Conservation (phyloP, 2,329 filamentous ascomycete species). For the Plenodomus biglobosus region DNA sequence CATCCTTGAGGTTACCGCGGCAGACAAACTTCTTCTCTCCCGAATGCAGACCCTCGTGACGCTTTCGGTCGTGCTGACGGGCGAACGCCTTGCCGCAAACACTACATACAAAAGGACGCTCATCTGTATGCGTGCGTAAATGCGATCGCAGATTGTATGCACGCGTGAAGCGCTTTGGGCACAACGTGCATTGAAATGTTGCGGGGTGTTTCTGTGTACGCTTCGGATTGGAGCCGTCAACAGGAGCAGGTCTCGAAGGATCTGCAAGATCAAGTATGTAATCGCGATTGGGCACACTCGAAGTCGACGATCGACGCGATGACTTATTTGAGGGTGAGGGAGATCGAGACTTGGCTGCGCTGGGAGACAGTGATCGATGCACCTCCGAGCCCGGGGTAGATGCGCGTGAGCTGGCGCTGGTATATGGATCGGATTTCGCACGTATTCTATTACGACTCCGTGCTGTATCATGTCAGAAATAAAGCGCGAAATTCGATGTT, state of each 20-base stretch:
- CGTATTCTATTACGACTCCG: slow-evolving; percentile 58
- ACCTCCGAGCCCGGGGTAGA: slow-evolving; percentile 45
- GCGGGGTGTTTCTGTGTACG: slow-evolving; percentile 97
- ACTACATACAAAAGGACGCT: slow-evolving; percentile 94
- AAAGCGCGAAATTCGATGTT: neutral
- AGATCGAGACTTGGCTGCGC: slow-evolving; percentile 49
- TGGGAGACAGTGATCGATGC: slow-evolving; percentile 48
- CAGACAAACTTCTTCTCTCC: slow-evolving; percentile 99
- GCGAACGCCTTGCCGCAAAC: slow-evolving; percentile 98
- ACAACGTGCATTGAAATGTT: slow-evolving; percentile 91
- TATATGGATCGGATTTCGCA: slow-evolving; percentile 63
- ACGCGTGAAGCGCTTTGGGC: slow-evolving; percentile 92
- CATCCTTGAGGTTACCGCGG: slow-evolving; percentile 81
- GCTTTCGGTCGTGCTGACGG: slow-evolving; percentile 93
- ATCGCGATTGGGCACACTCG: slow-evolving; percentile 60
- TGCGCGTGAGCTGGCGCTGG: slow-evolving; percentile 51
- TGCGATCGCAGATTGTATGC: slow-evolving; percentile 97
- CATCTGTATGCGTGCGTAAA: slow-evolving; percentile 92
- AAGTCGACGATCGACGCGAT: slow-evolving; percentile 54
- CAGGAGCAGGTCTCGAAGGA: slow-evolving; percentile 70
- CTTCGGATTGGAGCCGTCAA: slow-evolving; percentile 58
- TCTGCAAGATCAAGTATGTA: slow-evolving; percentile 91
- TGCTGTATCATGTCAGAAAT: slow-evolving; percentile 43
- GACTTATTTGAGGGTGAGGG: slow-evolving; percentile 53
- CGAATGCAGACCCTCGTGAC: slow-evolving; percentile 92